Base-by-base conservation (phyloP, 768 basidiomycete species). In the Psilocybe sp. region DNA sequence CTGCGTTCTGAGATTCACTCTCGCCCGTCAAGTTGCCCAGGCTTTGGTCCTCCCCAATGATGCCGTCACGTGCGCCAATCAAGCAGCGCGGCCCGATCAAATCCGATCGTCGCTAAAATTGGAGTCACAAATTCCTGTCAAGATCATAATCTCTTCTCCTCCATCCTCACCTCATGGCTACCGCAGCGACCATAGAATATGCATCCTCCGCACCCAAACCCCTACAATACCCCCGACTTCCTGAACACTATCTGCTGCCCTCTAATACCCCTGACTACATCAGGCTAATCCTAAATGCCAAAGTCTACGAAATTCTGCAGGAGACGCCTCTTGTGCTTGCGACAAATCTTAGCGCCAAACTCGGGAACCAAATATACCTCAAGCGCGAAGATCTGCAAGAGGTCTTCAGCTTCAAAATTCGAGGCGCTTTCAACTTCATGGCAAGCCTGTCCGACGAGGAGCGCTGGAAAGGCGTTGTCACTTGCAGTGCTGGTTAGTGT, bases 401-500 rank as follows among this genome's bases (percentile, higher is more conserved):
- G 61, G 97, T 99, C 15, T 99, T 99, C 67, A 95, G 92, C 66
- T 99, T 99, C 84, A 99, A 99, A 65, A 94, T 98, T 41, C 79
- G 97, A 4, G 97, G 97, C 18, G 97, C 97, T 31, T 99, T 97
- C 74, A 99, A 99, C 68, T 91, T 97, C 61, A 99, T 99, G 96
- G 92, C 92, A 16, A 80, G 80, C 67, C 74, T 99, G 33, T 74
- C 75, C 7, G 85, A 88, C 31, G 92, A 94, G 49, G 96, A 98
- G 63, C 78, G 92, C 50, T 95, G 94, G 91, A 94, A 94, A 68
- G 97, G 97, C 51, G 97, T 99, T 58, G 77, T 98, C 47, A 98
- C 97, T 41, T 99, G 97, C 64, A 96, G 92, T 65, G 97, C 97
- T 51, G 96, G 95, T 97, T 71, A 82, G 91, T 85, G 71, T 76